phyloP scores from a whole-genome alignment of 2,329 filamentous ascomycete species.

The Colletotrichum sp. region DNA sequence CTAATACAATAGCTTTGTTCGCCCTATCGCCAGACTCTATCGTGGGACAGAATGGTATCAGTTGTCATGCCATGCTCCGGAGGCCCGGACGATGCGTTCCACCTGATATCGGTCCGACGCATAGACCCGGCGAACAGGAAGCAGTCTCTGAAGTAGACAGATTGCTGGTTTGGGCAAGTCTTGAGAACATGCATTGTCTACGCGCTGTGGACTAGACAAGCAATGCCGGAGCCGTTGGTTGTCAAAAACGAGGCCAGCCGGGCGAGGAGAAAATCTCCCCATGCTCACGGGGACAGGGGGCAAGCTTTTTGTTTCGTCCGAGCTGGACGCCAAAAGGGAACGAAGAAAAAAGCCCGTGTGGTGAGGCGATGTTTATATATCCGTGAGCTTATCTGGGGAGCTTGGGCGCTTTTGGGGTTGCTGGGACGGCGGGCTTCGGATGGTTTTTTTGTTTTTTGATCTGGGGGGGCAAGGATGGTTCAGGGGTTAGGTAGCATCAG shows the following conservation, averaged over 20 bases:
- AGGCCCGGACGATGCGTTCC: neutral
- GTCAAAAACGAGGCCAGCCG: neutral
- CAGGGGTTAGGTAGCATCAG: neutral
- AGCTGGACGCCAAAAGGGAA: neutral
- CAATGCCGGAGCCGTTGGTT: neutral
- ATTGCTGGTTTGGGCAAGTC: neutral
- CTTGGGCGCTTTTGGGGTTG: neutral
- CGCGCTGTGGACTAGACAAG: neutral
- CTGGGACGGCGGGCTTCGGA: neutral
- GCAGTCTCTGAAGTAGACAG: neutral
- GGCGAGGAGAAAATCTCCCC: neutral
- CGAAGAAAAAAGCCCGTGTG: neutral
- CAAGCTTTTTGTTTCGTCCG: neutral
- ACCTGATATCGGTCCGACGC: neutral
- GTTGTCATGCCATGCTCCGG: neutral
- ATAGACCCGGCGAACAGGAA: neutral
- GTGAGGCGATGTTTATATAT: neutral
- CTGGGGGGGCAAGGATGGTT: neutral
- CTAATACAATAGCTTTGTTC: neutral
- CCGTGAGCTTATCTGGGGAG: neutral
- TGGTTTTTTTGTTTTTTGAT: neutral
- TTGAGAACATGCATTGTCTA: neutral
- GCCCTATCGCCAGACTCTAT: neutral
- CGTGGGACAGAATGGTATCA: neutral
- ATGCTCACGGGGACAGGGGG: neutral